Conservation (phyloP, 345 rosid species). For the Citrus australasica region DNA sequence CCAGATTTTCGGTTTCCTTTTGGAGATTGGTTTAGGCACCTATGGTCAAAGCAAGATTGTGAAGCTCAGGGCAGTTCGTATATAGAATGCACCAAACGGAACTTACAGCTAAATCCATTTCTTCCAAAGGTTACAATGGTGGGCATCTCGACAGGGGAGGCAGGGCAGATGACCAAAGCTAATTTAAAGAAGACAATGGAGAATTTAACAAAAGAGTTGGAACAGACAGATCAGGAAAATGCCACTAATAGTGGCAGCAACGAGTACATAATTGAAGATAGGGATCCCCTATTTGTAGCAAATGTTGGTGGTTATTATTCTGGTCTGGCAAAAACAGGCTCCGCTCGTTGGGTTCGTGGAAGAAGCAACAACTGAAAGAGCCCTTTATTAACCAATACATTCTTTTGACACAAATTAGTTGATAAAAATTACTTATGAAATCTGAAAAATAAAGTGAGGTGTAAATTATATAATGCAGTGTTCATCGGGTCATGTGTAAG, state of each 20-base stretch:
- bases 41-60: conserved; percentile 38
- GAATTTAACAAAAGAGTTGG: conserved; percentile 68
- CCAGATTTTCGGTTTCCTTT: conserved; percentile 54
- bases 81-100: conserved; percentile 29
- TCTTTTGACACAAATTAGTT: neutral
- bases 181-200: conserved; percentile 85
- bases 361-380: conserved; percentile 39
- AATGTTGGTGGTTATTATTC: conserved; percentile 83
- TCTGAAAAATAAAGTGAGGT: neutral
- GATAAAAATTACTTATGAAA: neutral
- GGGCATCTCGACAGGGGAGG: conserved; percentile 82
- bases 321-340: conserved; percentile 56
- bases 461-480: neutral
- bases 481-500: neutral
- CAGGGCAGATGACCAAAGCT: conserved; percentile 73
- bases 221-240: conserved; percentile 57
- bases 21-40: conserved; percentile 58
- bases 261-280: conserved; percentile 43
- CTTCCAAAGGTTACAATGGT: conserved; percentile 99
- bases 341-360: conserved; percentile 56
- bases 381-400: conserved; percentile 1
- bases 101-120: conserved; percentile 55
- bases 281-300: conserved; percentile 94
- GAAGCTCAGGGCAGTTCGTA: conserved; percentile 25
- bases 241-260: conserved; percentile 19